Evolutionary conservation across 371 early-diverging fungal species (phyloP).

Genomic region (Umbelopsis sp.): DNA sequence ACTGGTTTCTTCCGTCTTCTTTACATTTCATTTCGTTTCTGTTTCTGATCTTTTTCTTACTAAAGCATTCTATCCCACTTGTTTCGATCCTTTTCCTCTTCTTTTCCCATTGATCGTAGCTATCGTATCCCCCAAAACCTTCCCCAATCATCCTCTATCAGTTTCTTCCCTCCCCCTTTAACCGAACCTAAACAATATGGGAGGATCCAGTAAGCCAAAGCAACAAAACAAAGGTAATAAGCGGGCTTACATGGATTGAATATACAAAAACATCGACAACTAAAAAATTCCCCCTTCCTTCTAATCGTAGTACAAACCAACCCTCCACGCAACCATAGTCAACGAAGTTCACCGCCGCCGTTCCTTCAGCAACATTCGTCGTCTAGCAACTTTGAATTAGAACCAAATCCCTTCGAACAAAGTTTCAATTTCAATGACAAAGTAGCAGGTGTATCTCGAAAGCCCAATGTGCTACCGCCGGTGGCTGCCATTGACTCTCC

Average conservation of each 20-base stretch:
- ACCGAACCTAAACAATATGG: too few species aligned
- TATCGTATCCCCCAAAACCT: too few species aligned
- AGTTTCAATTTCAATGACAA: conserved; percentile 52
- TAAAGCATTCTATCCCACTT: too few species aligned
- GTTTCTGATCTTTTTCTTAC: background rate
- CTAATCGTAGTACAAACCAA: background rate
- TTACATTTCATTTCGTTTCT: background rate
- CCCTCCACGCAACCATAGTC: conserved; percentile 19
- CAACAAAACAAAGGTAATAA: too few species aligned
- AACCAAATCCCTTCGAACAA: conserved; percentile 88
- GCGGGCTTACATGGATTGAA: too few species aligned
- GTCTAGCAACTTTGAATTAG: conserved; percentile 66
- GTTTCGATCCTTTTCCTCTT: too few species aligned
- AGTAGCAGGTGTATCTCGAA: background rate
- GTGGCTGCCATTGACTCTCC: conserved; percentile 19
- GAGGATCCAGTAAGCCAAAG: too few species aligned
- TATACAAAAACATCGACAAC: background rate
- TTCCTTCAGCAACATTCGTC: background rate
- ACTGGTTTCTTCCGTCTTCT: too few species aligned
- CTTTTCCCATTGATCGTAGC: too few species aligned
- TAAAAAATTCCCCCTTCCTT: background rate
- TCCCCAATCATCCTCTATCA: too few species aligned
- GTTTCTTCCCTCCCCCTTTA: too few species aligned
- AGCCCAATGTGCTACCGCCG: conserved; percentile 13
- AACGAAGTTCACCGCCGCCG: conserved; percentile 5